phyloP scores from a whole-genome alignment of 768 basidiomycete species.

The Kwoniella bestiolae region DNA sequence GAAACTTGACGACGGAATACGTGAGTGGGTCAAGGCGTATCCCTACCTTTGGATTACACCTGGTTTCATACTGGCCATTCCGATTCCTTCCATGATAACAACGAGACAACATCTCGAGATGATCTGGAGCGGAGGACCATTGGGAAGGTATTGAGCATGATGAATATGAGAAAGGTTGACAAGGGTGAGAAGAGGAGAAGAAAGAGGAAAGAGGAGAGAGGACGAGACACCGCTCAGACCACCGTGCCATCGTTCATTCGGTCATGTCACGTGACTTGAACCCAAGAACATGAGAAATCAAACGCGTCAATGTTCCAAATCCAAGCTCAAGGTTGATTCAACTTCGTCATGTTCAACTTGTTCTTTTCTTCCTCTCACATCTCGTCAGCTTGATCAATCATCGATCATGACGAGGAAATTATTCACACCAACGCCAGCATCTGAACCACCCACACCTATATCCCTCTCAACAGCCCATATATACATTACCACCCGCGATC shows the following conservation, averaged over 20 bases:
- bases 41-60: not conserved
- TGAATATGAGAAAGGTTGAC: not conserved
- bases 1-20: not conserved
- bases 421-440: not conserved
- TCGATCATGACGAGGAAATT: not conserved
- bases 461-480: slow-evolving; percentile 3
- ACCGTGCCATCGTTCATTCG: not conserved
- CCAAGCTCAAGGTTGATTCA: not conserved
- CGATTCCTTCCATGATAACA: not conserved
- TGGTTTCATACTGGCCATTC: not conserved
- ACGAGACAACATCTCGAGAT: too few species aligned
- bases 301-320: not conserved
- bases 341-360: not conserved
- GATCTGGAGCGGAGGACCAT: too few species aligned
- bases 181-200: not conserved
- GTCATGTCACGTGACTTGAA: not conserved
- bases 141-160: not conserved
- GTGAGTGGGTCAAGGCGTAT: not conserved
- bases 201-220: not conserved
- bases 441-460: not conserved
- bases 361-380: not conserved
- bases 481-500: slow-evolving; percentile 9
- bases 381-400: not conserved
- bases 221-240: not conserved
- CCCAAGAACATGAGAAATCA: slow-evolving; percentile 1